Base-by-base conservation (phyloP, 106 monocot species). In the Agapanthus africanus region DNA sequence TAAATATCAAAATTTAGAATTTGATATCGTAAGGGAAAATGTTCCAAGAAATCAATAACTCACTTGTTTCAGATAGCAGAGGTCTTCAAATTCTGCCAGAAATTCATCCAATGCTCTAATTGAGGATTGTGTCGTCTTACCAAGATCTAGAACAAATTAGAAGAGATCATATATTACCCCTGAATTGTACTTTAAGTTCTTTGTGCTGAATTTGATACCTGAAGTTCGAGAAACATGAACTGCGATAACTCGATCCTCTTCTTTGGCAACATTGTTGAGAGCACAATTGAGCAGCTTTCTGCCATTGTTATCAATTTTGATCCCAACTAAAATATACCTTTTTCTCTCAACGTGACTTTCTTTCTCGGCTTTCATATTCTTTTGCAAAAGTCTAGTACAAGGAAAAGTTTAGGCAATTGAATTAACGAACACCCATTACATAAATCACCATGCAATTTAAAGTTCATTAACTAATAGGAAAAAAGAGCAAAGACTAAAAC, bases 251-350 rank as follows among this genome's bases (percentile, higher is more conserved):
- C 81, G 79, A 44, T 95, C 91, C 6, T 78, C 88, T 41, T 66
- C 28, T 69, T 69, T 34, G 6, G 91, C 81, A 14, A 78, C 57
- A 28, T 78, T 79, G 26, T 39, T 63, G 33, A 95, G 70, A 38
- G 79, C 78, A 83, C 88, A 91, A 28, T 78, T 46, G 26, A 95
- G 85, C 71, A 95, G 67, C 14, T 95, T 83, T 31, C 79, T 77
- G 34, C 85, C 91, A 67, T 78, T 77, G 40, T 59, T 74, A 70
- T 88, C 81, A 62, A 95, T 63, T 40, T 75, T 81, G n/a, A 88
- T 47, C 6, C 83, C 88, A 23, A 95, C 85, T 14, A 95, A 11
- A 33, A 88, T 69, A 39, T 77, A 81, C 63, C 74, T 80, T 22
- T 74, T n/a, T n/a, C n/a, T n/a, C n/a, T n/a, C n/a, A n/a, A n/a